Percentiles rank a stretch among this genome's conserved stretches.
Conservation (phyloP, 306 rosid species). For the Betula pendula region DNA sequence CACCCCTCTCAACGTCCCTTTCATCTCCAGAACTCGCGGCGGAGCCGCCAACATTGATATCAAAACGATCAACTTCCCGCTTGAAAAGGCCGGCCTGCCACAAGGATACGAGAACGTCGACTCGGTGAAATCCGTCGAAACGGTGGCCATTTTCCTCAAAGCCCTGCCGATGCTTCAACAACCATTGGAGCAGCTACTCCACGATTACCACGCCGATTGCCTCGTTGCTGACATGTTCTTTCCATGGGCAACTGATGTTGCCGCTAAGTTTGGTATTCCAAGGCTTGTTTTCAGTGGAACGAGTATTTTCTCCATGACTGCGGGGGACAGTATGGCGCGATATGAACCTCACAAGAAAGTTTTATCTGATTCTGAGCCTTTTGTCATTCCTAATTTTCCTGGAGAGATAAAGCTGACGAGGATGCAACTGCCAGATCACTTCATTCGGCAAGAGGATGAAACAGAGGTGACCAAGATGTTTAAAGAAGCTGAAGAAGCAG, state of each 20-base stretch:
- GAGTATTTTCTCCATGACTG: conserved; percentile 34
- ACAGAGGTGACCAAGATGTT: not conserved
- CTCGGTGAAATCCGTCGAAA: no score
- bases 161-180: no score
- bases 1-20: conserved; percentile 28
- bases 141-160: no score
- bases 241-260: conserved; percentile 30
- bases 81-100: conserved; percentile 39
- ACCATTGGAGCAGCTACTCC: conserved; percentile 36
- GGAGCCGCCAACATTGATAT: no score
- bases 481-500: conserved; percentile 22
- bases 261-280: conserved; percentile 30
- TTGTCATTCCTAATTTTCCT: conserved; percentile 43
- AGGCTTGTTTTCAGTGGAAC: conserved; percentile 35
- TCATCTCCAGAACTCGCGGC: no score
- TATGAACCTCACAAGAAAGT: conserved; percentile 37
- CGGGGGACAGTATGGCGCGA: not conserved
- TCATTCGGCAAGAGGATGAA: not conserved
- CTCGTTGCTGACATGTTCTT: conserved; percentile 29
- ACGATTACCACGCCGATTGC: conserved; percentile 8
- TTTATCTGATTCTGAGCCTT: conserved; percentile 42
- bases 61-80: conserved; percentile 42
- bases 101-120: conserved; percentile 52
- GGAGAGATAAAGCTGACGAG: conserved; percentile 39
- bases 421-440: conserved; percentile 5